A percentile compares a stretch with the other conserved stretches of the same genome.
Conservation (phyloP, 495 filamentous ascomycete species). For the Talaromyces stipitatus region DNA sequence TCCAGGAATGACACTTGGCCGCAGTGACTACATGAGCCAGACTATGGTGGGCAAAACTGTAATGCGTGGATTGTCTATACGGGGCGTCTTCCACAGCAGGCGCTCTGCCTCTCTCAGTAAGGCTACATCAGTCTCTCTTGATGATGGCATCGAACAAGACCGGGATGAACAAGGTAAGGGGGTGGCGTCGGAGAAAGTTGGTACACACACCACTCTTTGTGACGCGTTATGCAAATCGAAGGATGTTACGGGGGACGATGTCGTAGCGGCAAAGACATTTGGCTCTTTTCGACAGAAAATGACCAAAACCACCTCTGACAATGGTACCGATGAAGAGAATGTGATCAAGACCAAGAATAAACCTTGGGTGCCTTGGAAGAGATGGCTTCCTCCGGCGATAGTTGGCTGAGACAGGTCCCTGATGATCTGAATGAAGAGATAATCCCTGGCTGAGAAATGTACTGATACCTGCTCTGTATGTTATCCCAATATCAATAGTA, state of each 20-base stretch:
- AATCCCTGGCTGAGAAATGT: too few relatives aligned
- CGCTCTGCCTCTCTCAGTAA: conserved; percentile 26
- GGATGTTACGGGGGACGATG: neutral
- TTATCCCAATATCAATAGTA: too few relatives aligned
- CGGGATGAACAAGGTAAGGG: neutral
- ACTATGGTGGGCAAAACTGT: conserved; percentile 48
- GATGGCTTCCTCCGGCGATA: neutral
- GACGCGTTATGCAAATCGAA: neutral
- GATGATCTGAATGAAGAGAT: too few relatives aligned
- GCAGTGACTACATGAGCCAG: conserved; percentile 44
- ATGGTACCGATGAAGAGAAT: neutral
- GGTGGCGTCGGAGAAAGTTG: neutral
- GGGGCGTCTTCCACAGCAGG: conserved; percentile 17
- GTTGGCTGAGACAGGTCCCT: too few relatives aligned
- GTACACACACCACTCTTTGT: neutral
- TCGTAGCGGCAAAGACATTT: neutral
- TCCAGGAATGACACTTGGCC: conserved; percentile 69
- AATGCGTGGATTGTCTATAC: conserved; percentile 69
- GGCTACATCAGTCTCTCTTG: conserved; percentile 8
- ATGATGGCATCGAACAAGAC: conserved; percentile 13
- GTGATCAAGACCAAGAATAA: neutral
- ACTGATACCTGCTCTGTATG: too few relatives aligned
- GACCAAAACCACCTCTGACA: neutral
- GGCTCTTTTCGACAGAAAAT: neutral
- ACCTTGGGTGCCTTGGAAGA: conserved; percentile 2